Conservation (phyloP, 192 early-diverging fungal species). For the Linnemannia exigua region DNA sequence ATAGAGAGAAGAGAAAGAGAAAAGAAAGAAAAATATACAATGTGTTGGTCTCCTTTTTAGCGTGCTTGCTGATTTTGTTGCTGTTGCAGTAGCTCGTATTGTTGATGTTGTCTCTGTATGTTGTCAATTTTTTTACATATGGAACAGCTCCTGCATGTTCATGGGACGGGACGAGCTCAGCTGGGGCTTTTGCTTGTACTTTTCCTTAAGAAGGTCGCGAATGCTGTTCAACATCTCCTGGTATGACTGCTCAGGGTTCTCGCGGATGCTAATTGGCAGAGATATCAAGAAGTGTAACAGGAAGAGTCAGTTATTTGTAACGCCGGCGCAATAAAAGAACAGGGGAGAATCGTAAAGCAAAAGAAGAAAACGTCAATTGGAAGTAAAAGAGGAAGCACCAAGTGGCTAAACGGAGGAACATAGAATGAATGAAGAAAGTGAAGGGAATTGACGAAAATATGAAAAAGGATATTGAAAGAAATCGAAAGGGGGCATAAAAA, state of each 20-base stretch:
- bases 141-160: constrained; percentile 77
- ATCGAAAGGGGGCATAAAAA: too few species aligned
- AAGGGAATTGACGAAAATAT: too few species aligned
- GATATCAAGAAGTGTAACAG: background rate
- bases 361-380: too few species aligned
- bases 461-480: too few species aligned
- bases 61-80: background rate
- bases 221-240: constrained; percentile 72
- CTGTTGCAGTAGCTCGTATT: background rate
- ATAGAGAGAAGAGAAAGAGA: background rate
- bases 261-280: constrained; percentile 50
- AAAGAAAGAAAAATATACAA: constrained; percentile 5
- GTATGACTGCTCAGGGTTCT: constrained; percentile 69
- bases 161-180: constrained; percentile 75
- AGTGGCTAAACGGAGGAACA: too few species aligned
- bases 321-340: too few species aligned
- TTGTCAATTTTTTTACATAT: constrained; percentile 63
- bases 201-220: constrained; percentile 63
- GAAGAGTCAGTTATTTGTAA: background rate
- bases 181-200: constrained; percentile 81
- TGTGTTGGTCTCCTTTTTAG: background rate
- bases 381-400: too few species aligned
- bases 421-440: too few species aligned
- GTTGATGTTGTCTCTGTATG: too few species aligned
- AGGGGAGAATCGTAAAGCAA: too few species aligned